Base-by-base conservation (phyloP, 2,329 filamentous ascomycete species). In the Aspergillus quadricinctus region DNA sequence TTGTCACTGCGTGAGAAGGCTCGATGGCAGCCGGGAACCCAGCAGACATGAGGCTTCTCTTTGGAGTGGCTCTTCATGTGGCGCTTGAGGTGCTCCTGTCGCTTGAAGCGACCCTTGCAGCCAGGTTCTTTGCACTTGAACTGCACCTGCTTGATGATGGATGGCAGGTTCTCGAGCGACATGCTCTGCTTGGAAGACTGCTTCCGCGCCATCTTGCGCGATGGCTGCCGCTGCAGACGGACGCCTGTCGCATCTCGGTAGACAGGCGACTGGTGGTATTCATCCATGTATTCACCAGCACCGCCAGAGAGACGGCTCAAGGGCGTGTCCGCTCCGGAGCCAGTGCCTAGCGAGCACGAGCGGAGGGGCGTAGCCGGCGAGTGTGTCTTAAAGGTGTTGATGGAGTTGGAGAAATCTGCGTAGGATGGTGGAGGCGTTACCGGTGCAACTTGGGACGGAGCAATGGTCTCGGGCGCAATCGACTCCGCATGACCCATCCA, bases 11-110 rank as follows among this genome's bases (percentile, higher is more conserved):
- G 67, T 3, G 73, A 75, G 59, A 78, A 78, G 2, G 69, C 70
- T 7, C 72, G 69, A 49, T 73, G 69, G 57, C 75, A 78, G 9
- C 70, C 75, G 1, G 74, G 72, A 2, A 76, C 74, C 76, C 75
- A 77, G 58, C 76, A 78, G 8, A 72, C 69, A 63, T 76, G 73
- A 3, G 72, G 72, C 63, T 75, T 75, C 50, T 76, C 73, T 56
- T 75, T 73, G 31, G 76, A 77, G 54, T 80, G 77, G 17, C 72
- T 79, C 64, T 74, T 77, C 68, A 77, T 75, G 61, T 81, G 79
- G 10, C 78, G 68, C 66, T 79, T 79, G 19, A 80, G 66, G 55
- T 80, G 78, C 59, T 81, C 78, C 57, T 78, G 76, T 49, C 79
- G 66, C 67, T 78, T 77, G 64, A 81, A 81, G 4, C 73, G 73